These are phyloP conservation scores for Capsella rubella DNA, from an alignment of 441 rosid species.

Conservation along the genomic window DNA sequence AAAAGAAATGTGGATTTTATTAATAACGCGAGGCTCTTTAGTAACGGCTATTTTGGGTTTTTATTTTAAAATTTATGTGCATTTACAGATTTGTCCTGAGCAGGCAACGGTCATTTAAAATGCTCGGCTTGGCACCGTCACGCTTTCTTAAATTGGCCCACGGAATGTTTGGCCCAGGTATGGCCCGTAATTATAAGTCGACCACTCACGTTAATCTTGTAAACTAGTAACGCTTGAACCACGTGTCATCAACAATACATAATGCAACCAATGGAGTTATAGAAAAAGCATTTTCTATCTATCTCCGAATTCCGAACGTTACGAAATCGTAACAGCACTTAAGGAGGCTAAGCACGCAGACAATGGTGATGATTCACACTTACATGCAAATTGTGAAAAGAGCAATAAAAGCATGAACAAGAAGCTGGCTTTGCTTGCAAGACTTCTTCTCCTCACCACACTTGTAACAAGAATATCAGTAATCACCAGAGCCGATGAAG, in stretches of 20 bases:
- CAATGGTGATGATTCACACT: background rate
- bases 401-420: background rate
- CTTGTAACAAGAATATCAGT: slow-evolving; percentile 11
- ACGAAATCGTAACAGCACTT: slow-evolving; percentile 13
- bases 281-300: slow-evolving; percentile 5
- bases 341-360: background rate
- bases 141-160: slow-evolving; percentile 11
- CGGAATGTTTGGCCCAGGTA: background rate
- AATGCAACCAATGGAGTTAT: slow-evolving; percentile 13
- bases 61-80: slow-evolving; percentile 1
- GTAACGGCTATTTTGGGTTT: slow-evolving; percentile 42
- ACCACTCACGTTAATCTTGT: slow-evolving; percentile 28
- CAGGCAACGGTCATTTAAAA: slow-evolving; percentile 36
- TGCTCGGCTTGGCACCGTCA: slow-evolving; percentile 13
- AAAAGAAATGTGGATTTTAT: slow-evolving; percentile 4
- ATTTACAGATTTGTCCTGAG: slow-evolving; percentile 28
- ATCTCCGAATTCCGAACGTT: slow-evolving; percentile 27
- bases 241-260: slow-evolving; percentile 19
- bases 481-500: slow-evolving; percentile 35
- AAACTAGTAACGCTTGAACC: slow-evolving; percentile 38
- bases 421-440: slow-evolving; percentile 23
- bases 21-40: slow-evolving; percentile 24
- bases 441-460: slow-evolving; percentile 28
- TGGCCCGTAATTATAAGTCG: background rate
- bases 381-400: background rate